Base-by-base conservation (phyloP, 768 basidiomycete genomes). In the Hypsizygus marmoreus region DNA sequence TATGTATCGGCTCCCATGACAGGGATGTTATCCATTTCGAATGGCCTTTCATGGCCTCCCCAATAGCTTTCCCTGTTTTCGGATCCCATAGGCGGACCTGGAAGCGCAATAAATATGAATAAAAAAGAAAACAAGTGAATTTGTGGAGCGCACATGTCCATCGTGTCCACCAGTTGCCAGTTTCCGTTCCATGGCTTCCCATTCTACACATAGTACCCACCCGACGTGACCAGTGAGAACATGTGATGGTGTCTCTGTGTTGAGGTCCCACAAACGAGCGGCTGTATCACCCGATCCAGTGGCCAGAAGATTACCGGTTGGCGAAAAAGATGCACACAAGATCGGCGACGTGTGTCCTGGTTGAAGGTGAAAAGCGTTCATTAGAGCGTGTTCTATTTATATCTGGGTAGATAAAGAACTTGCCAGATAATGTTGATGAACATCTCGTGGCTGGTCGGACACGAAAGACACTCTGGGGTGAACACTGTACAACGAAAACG, bases 121-220 rank as follows among this genome's bases (percentile, higher is more conserved):
- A 7, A 23, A 47, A 32, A 30, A 25, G 28, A 17, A 17, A 35
- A 23, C 22, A 47, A n/a, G 20, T 35, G 17, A 33, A 36, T 23
- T 10, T 13, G 32, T 6, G n/a, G 62, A n/a, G n/a, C 76, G 59
- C 50, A 93, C 91, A 57, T 93, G 88, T 13, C 91, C 90, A 64
- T 99, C 95, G 60, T 97, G 88, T 0, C 94, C 94, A 1, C 97
- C 97, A 3, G 91, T 93, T 0, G 95, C 95, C 11, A 98, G 69
- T 56, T 84, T 86, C 33, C 93, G 73, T 61, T 97, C 95, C 75
- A 90, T 78, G 0, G 90, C 89, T 58, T 97, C 94, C 95, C 95
- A 99, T 60, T 97, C 97, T 4, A 94, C 90, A 56, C 93, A 97
- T 2, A 98, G 76, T 1, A 99, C 93, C 95, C 95, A 97, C 0